Base-by-base conservation (phyloP, 805 yeast genomes). In the Ascoidea asiatica region DNA sequence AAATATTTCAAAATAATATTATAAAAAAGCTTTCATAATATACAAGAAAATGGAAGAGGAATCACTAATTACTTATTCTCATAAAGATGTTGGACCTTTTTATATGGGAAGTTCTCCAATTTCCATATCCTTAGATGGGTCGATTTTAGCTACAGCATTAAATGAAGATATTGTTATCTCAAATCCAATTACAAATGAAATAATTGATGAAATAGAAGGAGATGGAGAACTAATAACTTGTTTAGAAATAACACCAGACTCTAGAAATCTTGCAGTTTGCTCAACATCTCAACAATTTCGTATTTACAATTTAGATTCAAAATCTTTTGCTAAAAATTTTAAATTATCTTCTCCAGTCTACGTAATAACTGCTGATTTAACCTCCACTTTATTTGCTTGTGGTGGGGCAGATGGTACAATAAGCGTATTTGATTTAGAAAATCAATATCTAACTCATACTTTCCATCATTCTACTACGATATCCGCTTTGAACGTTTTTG, bases 331-430 rank as follows among this genome's bases (percentile, higher is more conserved):
- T 46, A 77, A 76, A 55, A 64, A 68, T 15, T 70, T 72, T 63
- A 81, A 75, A 57, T 58, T 83, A 40, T 65, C 86, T 2, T 81
- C 96, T 1, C 95, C 97, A 1, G 82, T 85, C 1, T 85, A 84
- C 59, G 80, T 87, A 8, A 72, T 87, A 40, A 69, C 81, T 8
- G 75, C 75, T 19, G 98, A 92, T 60, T 58, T 73, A 2, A 86
- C 97, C 0, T 81, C 95, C 2, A 78, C 95, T 2, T 66, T 92
- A 36, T 75, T 89, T 55, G 95, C 96, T 18, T 79, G 92, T 56
- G 99, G 99, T 37, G 88, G 95, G 41, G 83, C 97, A 1, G 98
- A 92, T 61, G 97, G 98, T 41, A 73, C 79, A 38, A 82, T 89
- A 17, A 79, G 85, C 40, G 94, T 92, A 1, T 88, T 95, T 81